Conservation (phyloP, 78 protist genomes). For the Creolimax fragrantissima region DNA sequence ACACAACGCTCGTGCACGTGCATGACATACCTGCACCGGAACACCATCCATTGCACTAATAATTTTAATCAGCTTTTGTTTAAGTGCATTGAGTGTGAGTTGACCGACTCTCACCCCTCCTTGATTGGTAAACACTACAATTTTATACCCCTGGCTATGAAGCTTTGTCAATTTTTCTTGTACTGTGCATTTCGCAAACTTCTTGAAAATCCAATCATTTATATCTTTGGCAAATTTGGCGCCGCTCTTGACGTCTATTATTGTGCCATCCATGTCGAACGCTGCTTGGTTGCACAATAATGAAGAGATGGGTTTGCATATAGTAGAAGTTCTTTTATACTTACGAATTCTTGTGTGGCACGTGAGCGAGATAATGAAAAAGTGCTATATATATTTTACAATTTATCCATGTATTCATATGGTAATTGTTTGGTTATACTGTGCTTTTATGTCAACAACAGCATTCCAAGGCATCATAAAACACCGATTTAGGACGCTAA, state of each 20-base stretch:
- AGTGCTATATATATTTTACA: no score
- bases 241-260: neutral
- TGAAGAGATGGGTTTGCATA: no score
- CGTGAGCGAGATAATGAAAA: no score
- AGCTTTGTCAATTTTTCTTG: neutral
- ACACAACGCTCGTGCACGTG: no score
- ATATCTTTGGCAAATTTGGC: neutral
- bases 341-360: no score
- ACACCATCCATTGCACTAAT: neutral
- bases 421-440: no score
- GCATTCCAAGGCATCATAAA: no score
- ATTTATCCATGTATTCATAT: no score
- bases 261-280: neutral
- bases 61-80: neutral
- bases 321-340: no score
- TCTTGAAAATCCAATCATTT: neutral
- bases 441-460: no score
- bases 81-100: neutral
- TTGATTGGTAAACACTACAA: conserved; percentile 54
- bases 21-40: neutral
- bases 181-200: neutral
- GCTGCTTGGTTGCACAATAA: no score
- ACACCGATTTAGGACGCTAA: no score
- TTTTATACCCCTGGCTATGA: conserved; percentile 5
- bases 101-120: conserved; percentile 25